Evolutionary conservation across 192 early-diverging fungal species (phyloP).

Genomic region (Umbelopsis sp.): DNA sequence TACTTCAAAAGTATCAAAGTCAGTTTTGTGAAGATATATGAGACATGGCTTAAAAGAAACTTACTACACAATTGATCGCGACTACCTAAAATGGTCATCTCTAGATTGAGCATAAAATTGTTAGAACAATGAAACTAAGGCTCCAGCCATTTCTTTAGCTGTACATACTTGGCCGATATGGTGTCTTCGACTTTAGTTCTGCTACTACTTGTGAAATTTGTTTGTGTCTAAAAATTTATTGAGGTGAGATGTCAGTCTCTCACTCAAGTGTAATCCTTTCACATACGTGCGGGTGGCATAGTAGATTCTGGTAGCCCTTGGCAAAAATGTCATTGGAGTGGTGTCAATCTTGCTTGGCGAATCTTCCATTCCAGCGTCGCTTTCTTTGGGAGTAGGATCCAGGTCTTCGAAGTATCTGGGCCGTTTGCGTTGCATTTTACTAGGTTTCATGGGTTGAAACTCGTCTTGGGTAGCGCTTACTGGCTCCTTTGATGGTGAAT

Average conservation of each 20-base stretch:
- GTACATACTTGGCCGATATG: constrained; percentile 48
- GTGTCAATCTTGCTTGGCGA: no score
- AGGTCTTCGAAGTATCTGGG: not conserved
- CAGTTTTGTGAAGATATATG: not conserved
- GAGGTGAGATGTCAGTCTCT: not conserved
- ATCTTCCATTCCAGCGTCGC: not conserved
- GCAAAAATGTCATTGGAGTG: not conserved
- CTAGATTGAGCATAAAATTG: not conserved
- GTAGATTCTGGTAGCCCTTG: not conserved
- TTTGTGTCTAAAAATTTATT: constrained; percentile 11
- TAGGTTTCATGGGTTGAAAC: not conserved
- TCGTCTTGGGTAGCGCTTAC: constrained; percentile 3
- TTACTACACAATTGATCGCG: constrained; percentile 55
- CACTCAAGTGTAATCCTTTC: not conserved
- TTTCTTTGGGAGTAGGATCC: not conserved
- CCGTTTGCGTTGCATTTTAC: not conserved
- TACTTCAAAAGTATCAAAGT: constrained; percentile 21
- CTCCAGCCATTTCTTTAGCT: not conserved
- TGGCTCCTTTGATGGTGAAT: not conserved
- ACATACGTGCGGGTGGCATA: constrained; percentile 27
- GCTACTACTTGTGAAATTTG: constrained; percentile 24
- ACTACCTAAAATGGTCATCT: constrained; percentile 53
- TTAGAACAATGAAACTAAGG: not conserved
- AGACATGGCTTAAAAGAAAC: not conserved
- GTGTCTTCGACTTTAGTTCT: constrained; percentile 18